Evolutionary conservation across 805 yeast species (phyloP).

Genomic region (Scheffersomyces coipomensis): DNA sequence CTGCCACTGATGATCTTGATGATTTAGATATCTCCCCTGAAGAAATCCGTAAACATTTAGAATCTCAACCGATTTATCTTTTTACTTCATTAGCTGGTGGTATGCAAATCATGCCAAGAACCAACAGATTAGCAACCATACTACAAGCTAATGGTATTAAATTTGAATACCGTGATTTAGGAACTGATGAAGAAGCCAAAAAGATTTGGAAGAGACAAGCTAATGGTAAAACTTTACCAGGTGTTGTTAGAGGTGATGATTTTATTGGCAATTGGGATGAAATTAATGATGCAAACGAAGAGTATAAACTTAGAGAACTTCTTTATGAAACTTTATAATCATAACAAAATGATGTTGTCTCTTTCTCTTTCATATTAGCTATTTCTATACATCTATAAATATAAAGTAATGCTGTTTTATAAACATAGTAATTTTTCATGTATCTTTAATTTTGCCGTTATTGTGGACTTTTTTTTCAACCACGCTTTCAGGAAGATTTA

Average conservation of each 20-base stretch:
- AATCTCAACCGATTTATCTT: slow-evolving; percentile 63
- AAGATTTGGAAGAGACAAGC: slow-evolving; percentile 77
- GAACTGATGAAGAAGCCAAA: slow-evolving; percentile 85
- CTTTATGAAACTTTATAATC: slow-evolving; percentile 59
- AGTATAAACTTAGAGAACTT: slow-evolving; percentile 59
- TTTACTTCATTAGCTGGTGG: slow-evolving; percentile 90
- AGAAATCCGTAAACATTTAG: slow-evolving; percentile 41
- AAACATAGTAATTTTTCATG: no score
- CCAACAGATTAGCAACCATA: slow-evolving; percentile 73
- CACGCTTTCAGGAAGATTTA: no score
- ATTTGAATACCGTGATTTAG: slow-evolving; percentile 72
- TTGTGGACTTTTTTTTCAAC: no score
- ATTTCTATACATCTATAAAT: no score
- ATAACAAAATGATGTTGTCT: not conserved
- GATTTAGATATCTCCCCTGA: slow-evolving; percentile 38
- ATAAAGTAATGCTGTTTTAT: no score
- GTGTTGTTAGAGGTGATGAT: slow-evolving; percentile 78
- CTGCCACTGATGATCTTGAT: slow-evolving; percentile 15
- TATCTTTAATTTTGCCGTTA: no score
- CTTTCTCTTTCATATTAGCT: no score
- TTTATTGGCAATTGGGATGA: slow-evolving; percentile 84
- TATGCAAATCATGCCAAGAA: slow-evolving; percentile 71
- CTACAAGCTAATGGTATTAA: slow-evolving; percentile 70
- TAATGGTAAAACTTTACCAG: slow-evolving; percentile 76
- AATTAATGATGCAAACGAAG: slow-evolving; percentile 84